phyloP scores from a whole-genome alignment of 225 moss, liverwort and hornwort species.

The Climacium dendroides region DNA sequence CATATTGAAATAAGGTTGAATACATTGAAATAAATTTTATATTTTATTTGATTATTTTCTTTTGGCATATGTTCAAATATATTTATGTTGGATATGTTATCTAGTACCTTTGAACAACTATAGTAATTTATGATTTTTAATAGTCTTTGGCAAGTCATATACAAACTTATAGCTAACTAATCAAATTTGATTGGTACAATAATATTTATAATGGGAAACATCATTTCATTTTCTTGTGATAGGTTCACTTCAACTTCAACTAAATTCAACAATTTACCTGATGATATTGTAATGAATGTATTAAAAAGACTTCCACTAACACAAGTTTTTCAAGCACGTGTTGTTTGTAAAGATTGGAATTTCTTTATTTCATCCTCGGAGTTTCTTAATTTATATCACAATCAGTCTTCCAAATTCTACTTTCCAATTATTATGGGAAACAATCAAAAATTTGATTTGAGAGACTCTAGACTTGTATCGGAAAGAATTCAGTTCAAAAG shows the following conservation, averaged over 20 bases:
- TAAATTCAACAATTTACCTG: background rate
- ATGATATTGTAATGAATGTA: background rate
- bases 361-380: background rate
- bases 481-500: background rate
- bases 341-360: background rate
- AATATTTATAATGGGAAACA: background rate
- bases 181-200: background rate
- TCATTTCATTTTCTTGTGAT: background rate
- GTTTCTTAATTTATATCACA: background rate
- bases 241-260: background rate
- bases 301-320: background rate
- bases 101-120: background rate
- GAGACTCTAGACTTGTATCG: background rate
- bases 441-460: background rate
- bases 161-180: background rate
- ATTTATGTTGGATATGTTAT: background rate
- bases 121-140: background rate
- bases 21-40: too few species aligned
- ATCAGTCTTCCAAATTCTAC: background rate
- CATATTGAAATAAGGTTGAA: background rate
- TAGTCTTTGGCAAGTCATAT: background rate
- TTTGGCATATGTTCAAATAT: background rate
- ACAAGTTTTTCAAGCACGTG: background rate
- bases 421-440: background rate
- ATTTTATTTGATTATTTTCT: too few species aligned